Evolutionary conservation across 2,329 filamentous ascomycete genomes (phyloP), one percentile per base, ranked within the genome.

Genomic region (Arthrobotrys pseudoclavata): DNA sequence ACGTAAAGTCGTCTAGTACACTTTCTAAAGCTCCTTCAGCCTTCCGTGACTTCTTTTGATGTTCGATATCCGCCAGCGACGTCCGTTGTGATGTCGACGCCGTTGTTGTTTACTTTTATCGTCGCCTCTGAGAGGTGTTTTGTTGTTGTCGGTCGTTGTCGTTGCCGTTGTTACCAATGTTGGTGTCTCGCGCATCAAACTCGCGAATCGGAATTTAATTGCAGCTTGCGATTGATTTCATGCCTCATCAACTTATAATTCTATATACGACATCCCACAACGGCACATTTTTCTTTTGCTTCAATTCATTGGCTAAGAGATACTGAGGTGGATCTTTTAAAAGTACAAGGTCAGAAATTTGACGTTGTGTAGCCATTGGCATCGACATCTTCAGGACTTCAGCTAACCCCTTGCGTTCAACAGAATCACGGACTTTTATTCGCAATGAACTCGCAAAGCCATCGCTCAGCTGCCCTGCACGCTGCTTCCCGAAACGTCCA

Each of bases 41-140:
- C 13, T 26, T n/a, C 7, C 3, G 31, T 12, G 20, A 18, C 7
- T 22, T 24, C 18, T 20, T 26, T 26, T 10, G 13, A n/a, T 6
- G 13, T n/a, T 40, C 20, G 18, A 4, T 42, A 29, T 40, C n/a
- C 31, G 12, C 18, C 34, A 1, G 31, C 34, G 34, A 42, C 12
- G 29, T 18, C 20, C n/a, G 55, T 60, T 40, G 55, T n/a, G 55
- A 26, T 24, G 34, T 60, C 34, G 24, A 42, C n/a, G 34, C 55
- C 34, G 55, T 60, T 26, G 55, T 60, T 60, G 55, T 60, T 60
- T 60, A 60, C 55, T 60, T 60, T 60, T 60, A 42, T 26, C 55
- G 55, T 42, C 31, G 34, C 13, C 52, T 31, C 13, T 40, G 9
- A 42, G 4, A 24, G 12, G 34, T 60, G 55, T 60, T 60, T 60